Evolutionary conservation across 148 eudicot species (phyloP).

Genomic region (Rhododendron simsii): DNA sequence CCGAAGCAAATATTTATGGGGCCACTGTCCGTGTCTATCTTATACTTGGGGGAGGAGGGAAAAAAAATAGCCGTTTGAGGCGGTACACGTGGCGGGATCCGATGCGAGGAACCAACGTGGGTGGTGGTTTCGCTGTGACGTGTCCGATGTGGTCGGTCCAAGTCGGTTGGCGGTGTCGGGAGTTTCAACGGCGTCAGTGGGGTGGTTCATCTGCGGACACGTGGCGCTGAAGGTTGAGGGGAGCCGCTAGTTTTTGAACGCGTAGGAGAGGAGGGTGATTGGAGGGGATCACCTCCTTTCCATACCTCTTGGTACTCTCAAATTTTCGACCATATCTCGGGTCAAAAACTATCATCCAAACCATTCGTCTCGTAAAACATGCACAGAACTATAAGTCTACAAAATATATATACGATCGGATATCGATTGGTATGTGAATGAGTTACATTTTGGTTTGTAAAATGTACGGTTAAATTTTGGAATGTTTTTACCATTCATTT

Average conservation of each 20-base stretch:
- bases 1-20: background rate
- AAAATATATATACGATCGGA: too few species aligned
- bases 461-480: too few species aligned
- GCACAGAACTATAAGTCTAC: background rate
- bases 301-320: too few species aligned
- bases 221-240: background rate
- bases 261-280: background rate
- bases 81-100: constrained; percentile 27
- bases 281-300: background rate
- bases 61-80: constrained; percentile 56
- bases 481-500: too few species aligned
- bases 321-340: too few species aligned
- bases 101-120: constrained; percentile 23
- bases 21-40: background rate
- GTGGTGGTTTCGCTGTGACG: constrained; percentile 31
- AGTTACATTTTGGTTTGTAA: too few species aligned
- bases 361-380: background rate
- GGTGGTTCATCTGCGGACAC: background rate
- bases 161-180: constrained; percentile 30
- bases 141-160: constrained; percentile 44
- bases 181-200: background rate
- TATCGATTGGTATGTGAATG: too few species aligned
- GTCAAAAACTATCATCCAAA: too few species aligned
- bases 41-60: background rate
- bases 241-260: background rate